phyloP scores from a whole-genome alignment of 1,284 basidiomycete species.

The Ustilago xerochloae region DNA sequence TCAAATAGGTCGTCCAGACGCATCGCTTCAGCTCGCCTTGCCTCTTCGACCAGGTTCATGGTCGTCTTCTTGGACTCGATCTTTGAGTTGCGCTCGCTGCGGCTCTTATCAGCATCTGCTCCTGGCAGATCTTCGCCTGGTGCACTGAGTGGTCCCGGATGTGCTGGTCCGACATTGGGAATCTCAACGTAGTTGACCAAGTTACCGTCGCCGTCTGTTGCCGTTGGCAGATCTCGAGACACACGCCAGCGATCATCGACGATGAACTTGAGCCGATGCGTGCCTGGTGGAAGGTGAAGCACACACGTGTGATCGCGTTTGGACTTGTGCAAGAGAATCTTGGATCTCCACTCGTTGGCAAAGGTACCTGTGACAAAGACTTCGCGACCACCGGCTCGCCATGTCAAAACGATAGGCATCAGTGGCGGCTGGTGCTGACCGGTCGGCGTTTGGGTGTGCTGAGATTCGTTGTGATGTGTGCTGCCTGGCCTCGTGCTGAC shows the following conservation, averaged over 20 bases:
- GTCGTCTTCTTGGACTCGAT: conserved; percentile 51
- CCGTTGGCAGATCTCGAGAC: conserved; percentile 81
- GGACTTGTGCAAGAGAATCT: conserved; percentile 64
- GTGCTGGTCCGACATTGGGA: conserved; percentile 58
- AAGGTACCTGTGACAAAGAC: conserved; percentile 75
- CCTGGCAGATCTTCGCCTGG: conserved; percentile 58
- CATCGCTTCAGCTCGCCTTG: conserved; percentile 46
- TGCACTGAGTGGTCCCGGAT: conserved; percentile 60
- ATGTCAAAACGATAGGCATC: conserved; percentile 51
- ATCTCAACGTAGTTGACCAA: conserved; percentile 83
- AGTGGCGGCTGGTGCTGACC: conserved; percentile 16
- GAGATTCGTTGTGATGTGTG: conserved; percentile 2
- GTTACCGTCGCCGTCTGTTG: conserved; percentile 93
- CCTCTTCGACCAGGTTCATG: conserved; percentile 54
- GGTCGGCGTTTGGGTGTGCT: conserved; percentile 10
- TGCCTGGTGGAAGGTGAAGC: conserved; percentile 77
- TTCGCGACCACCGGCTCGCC: conserved; percentile 60
- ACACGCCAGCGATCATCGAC: conserved; percentile 90
- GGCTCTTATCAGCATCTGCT: conserved; percentile 19
- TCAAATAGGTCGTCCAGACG: conserved; percentile 62
- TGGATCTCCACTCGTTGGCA: conserved; percentile 73
- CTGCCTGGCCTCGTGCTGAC: conserved; percentile 15
- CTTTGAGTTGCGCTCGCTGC: conserved; percentile 48
- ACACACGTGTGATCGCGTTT: conserved; percentile 61
- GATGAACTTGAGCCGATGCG: conserved; percentile 94